Evolutionary conservation across 2,329 filamentous ascomycete species (phyloP).

Genomic region (Emergomyces africanus): DNA sequence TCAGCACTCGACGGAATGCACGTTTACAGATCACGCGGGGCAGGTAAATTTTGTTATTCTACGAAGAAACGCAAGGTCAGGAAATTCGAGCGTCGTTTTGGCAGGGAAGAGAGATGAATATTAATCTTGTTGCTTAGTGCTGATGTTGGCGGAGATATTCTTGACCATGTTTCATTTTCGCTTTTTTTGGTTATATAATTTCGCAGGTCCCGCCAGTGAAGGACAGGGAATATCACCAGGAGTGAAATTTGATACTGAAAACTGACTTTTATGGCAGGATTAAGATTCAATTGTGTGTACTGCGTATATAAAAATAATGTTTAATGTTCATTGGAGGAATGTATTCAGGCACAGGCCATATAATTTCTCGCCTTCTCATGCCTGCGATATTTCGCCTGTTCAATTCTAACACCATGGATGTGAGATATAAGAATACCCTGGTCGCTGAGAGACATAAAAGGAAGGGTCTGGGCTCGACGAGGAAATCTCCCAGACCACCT

Average conservation of each 20-base stretch:
- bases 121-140: background rate
- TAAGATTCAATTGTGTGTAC: background rate
- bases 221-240: too few relatives aligned
- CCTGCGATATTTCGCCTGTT: background rate
- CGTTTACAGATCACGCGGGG: too few relatives aligned
- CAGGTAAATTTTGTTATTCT: background rate
- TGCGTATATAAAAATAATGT: background rate
- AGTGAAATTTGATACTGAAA: background rate
- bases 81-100: background rate
- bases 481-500: background rate
- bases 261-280: too few relatives aligned
- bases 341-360: background rate
- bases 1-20: background rate
- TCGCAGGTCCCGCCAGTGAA: background rate
- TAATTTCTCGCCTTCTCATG: background rate
- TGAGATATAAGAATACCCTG: background rate
- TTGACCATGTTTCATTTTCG: background rate
- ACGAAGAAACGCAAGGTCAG: background rate
- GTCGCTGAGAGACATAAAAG: background rate
- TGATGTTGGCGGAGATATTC: background rate
- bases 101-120: background rate
- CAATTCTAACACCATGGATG: background rate
- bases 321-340: background rate
- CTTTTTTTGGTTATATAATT: background rate
- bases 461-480: background rate